Base-by-base conservation (phyloP, 2,329 filamentous ascomycete genomes). In the Diplodia corticola region DNA sequence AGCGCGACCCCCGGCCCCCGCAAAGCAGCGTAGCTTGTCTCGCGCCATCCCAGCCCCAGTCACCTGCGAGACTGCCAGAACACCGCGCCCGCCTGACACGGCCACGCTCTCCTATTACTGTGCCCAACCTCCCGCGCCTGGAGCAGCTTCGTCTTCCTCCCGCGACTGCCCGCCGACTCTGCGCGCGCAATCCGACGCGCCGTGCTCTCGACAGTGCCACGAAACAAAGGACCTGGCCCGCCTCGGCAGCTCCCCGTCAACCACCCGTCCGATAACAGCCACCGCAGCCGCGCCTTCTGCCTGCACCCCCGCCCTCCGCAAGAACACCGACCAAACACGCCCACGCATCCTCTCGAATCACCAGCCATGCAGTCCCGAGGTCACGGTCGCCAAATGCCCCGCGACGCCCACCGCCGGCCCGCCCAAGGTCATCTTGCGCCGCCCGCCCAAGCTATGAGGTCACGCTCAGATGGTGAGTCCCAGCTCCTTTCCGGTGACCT, bases 391-490 rank as follows among this genome's bases (percentile, higher is more conserved):
- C 20, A 40, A 40, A 65, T 55, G 26, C 51, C 50, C 40, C 63
- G 63, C 63, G 63, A 57, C 37, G 33, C 20, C 17, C 48, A 22
- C 22, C 63, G 53, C 35, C 51, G 44, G 33, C 51, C 51, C 46
- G 17, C 46, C 24, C 15, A 22, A n/a, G 53, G 54, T 65, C 64
- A 60, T 65, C 20, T 54, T 49, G 64, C 64, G 35, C 46, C 64
- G 35, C 46, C 64, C 44, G 54, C 40, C 17, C 60, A 61, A 49
- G 51, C 37, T 65, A 65, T 55, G 50, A 65, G 64, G 64, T 60
- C 64, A 59, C 53, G 64, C 54, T 60, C 64, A 65, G 64, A 65
- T 65, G 64, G 64, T 65, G 46, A 40, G 64, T 46, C 40, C 44
- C 22, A 44, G 44, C 53, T 50, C 35, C 54, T 37, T 55, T 33